Evolutionary conservation across 148 eudicot genomes (phyloP).

Genomic region (Persicaria maculosa): DNA sequence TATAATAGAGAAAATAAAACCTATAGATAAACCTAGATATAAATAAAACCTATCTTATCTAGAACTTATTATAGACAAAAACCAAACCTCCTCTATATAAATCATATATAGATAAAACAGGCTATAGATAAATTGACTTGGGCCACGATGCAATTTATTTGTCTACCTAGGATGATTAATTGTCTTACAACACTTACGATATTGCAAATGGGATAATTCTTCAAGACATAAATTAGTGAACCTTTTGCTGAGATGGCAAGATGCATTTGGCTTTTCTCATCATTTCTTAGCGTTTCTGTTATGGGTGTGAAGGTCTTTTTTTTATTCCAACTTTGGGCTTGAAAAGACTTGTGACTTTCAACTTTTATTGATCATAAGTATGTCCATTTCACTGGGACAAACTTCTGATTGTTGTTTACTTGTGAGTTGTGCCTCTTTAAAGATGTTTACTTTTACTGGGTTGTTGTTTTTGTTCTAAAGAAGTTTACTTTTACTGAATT

Average conservation of each 20-base stretch:
- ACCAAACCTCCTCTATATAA: too few relatives aligned
- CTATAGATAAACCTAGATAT: too few relatives aligned
- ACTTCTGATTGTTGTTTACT: too few relatives aligned
- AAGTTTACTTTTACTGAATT: too few relatives aligned
- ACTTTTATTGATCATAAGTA: not conserved
- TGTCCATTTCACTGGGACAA: not conserved
- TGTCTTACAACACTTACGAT: not conserved
- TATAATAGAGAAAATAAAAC: too few relatives aligned
- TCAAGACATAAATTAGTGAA: not conserved
- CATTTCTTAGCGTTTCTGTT: not conserved
- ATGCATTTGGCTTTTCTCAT: not conserved
- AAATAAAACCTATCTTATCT: too few relatives aligned
- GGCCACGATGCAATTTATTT: too few relatives aligned
- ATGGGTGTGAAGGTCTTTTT: not conserved
- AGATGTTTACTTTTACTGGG: not conserved
- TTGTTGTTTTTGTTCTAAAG: too few relatives aligned
- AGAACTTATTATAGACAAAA: too few relatives aligned
- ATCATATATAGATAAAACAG: too few relatives aligned
- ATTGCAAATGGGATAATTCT: not conserved
- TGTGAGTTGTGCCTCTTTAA: not conserved
- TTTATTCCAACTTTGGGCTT: not conserved
- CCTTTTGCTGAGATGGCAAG: not conserved
- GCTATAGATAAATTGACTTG: too few relatives aligned
- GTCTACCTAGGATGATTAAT: too few relatives aligned
- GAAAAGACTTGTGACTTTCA: conserved; percentile 1